phyloP scores from a whole-genome alignment of 805 yeast species.

The Cyberlindnera mycetangii region DNA sequence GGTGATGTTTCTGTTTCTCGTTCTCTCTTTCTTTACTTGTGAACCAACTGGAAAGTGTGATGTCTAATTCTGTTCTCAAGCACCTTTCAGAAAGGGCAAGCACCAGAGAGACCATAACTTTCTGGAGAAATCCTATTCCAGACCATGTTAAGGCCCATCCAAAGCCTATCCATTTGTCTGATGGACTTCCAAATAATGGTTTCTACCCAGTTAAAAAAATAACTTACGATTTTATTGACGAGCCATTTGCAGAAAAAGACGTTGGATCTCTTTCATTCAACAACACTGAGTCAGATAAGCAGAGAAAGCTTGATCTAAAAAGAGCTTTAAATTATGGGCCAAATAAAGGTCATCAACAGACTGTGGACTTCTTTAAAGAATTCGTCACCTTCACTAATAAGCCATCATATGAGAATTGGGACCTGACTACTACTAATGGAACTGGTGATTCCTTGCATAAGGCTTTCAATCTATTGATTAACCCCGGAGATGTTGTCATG shows the following conservation, averaged over 20 bases:
- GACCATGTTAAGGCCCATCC: conserved; percentile 47
- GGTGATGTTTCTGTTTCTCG: no score
- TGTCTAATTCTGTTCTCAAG: conserved; percentile 12
- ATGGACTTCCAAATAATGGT: conserved; percentile 24
- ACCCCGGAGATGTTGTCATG: conserved; percentile 54
- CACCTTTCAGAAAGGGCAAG: conserved; percentile 15
- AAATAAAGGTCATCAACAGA: conserved; percentile 14
- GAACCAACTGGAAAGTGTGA: no score
- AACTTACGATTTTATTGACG: conserved; percentile 13
- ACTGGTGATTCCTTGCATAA: conserved; percentile 56
- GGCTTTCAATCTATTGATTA: conserved; percentile 47
- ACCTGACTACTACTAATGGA: conserved; percentile 45
- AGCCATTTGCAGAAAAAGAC: conserved; percentile 14
- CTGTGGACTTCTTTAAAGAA: conserved; percentile 36
- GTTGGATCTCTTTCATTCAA: conserved; percentile 6
- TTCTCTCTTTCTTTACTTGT: no score
- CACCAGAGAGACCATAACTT: conserved; percentile 14
- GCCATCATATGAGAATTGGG: conserved; percentile 51
- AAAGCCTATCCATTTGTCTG: conserved; percentile 53
- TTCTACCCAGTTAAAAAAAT: conserved; percentile 21
- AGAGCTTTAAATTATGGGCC: conserved; percentile 24
- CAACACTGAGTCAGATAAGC: conserved; percentile 11
- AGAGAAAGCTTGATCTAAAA: conserved; percentile 15
- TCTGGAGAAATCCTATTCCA: conserved; percentile 19
- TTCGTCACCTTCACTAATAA: conserved; percentile 39